phyloP scores from a whole-genome alignment of 805 yeast genomes.

The Cyberlindnera xylosilytica region DNA sequence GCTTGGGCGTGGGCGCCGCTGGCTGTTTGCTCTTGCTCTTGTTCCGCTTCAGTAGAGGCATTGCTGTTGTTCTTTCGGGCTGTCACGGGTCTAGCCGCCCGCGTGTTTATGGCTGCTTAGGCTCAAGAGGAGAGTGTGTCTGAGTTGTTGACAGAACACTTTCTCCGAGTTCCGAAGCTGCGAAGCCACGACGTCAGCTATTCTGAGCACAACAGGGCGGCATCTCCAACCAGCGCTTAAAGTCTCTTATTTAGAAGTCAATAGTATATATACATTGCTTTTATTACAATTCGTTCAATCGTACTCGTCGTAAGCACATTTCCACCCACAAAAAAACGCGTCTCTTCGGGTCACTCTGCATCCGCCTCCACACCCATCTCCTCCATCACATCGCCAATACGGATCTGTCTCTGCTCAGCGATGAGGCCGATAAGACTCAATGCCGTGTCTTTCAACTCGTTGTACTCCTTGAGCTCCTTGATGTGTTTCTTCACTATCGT shows the following conservation, averaged over 20 bases:
- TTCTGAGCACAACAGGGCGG: no score
- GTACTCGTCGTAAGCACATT: no score
- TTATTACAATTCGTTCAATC: no score
- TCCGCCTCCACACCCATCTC: conserved; percentile 43
- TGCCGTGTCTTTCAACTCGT: conserved; percentile 63
- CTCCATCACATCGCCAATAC: conserved; percentile 44
- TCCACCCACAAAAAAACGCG: no score
- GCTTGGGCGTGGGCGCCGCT: conserved; percentile 2
- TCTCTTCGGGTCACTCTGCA: no score
- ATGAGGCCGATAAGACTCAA: conserved; percentile 53
- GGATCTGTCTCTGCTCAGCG: conserved; percentile 52
- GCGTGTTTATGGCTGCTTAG: no score
- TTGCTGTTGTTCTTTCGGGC: neutral
- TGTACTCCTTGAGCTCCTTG: conserved; percentile 48
- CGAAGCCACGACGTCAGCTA: no score
- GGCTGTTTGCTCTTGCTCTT: neutral
- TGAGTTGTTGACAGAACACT: neutral
- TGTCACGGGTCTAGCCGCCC: no score
- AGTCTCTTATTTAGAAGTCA: no score
- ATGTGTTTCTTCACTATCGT: conserved; percentile 51
- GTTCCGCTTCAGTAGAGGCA: conserved; percentile 1
- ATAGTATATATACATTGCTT: no score
- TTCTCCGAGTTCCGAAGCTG: neutral
- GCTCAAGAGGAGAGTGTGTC: no score
- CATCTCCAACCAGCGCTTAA: no score